Base-by-base conservation (phyloP, 306 rosid species). In the Corylus heterophylla region DNA sequence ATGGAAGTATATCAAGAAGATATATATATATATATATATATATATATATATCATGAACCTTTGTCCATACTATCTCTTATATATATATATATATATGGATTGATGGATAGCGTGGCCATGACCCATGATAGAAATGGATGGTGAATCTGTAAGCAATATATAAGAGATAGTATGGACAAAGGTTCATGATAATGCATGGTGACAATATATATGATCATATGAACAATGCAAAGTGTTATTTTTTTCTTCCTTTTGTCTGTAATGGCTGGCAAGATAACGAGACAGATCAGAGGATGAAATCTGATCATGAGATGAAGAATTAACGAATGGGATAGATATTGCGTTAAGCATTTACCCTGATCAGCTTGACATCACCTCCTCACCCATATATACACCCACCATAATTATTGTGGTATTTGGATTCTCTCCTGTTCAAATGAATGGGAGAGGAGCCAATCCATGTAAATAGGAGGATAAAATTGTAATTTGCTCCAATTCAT, bases 211-310 rank as follows among this genome's bases (percentile, higher is more conserved):
- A 31, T 31, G 35, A 31, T 31, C 35, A 25, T 67, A 13, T n/a
- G 8, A 83, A 74, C 31, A 44, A 76, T 10, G 48, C 35, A 22
- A n/a, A 75, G 79, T 78, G 77, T 42, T 42, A 8, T 42, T 42
- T 42, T 42, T 42, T 42, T 42, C 7, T 42, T 42, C 62, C 25
- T 56, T 45, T 45, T 77, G 54, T 80, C 73, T 52, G 58, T 76
- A 50, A 42, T 75, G 69, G 79, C 25, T 50, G 14, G 74, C 83
- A 49, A 56, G 55, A 63, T 66, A 47, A 71, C 37, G 44, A 59
- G 62, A 49, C 49, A 54, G 50, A 29, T 39, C 55, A 54, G 50
- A 29, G 66, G 66, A 25, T 59, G 16, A 11, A 25, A 16, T 3
- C 66, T 22, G 37, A 59, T 31, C 3, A 31, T 59, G 45, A 2